Conservation (phyloP, 495 filamentous ascomycete species). For the Glutinoglossum americanum region DNA sequence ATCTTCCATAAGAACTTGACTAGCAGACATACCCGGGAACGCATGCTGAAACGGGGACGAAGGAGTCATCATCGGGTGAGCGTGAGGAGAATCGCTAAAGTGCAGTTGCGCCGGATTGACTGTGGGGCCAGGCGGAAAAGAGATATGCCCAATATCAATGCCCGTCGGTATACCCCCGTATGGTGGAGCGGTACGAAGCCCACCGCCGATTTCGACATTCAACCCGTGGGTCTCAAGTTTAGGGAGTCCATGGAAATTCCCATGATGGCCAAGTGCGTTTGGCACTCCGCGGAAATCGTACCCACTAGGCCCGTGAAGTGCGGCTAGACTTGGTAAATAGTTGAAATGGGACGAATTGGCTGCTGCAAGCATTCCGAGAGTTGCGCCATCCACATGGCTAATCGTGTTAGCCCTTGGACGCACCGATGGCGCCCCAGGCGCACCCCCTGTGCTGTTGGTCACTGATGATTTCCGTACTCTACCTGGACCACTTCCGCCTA, state of each 20-base stretch:
- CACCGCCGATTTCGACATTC: conserved; percentile 34
- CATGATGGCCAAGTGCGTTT: conserved; percentile 38
- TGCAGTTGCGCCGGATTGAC: conserved; percentile 95
- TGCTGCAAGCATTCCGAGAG: conserved; percentile 46
- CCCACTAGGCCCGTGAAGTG: conserved; percentile 38
- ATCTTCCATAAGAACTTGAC: conserved; percentile 35
- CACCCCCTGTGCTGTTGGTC: conserved; percentile 28
- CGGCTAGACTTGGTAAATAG: conserved; percentile 19
- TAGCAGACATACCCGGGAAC: conserved; percentile 32
- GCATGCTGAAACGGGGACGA: conserved; percentile 52
- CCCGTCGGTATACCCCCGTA: conserved; percentile 44
- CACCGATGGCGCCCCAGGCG: conserved; percentile 33
- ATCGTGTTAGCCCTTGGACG: conserved; percentile 91
- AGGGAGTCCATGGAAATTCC: conserved; percentile 41
- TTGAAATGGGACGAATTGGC: conserved; percentile 4
- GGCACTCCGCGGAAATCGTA: conserved; percentile 54
- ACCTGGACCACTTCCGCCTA: conserved; percentile 22
- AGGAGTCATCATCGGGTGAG: conserved; percentile 43
- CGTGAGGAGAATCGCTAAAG: conserved; percentile 64
- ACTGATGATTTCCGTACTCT: conserved; percentile 85
- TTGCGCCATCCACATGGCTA: conserved; percentile 68
- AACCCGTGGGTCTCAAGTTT: conserved; percentile 70
- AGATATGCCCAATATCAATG: conserved; percentile 52
- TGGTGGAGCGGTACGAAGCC: conserved; percentile 62
- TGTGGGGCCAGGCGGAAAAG: conserved; percentile 40